Conservation (phyloP, 805 yeast species). For the Torulaspora indica region DNA sequence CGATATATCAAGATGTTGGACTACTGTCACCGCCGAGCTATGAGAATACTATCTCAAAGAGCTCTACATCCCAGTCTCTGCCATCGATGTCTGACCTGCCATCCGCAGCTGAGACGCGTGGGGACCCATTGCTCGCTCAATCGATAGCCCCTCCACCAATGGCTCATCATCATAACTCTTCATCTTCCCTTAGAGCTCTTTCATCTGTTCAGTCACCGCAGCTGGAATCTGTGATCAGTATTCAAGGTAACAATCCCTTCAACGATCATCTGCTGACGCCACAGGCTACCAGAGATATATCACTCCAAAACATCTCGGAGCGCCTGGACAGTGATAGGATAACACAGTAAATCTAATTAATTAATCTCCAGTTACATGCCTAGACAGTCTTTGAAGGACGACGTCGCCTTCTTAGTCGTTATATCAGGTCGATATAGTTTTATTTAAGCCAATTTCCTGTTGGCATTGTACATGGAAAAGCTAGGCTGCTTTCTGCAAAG, state of each 20-base stretch:
- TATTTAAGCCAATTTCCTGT: not conserved
- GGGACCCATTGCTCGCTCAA: conserved; percentile 9
- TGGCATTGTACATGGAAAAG: not conserved
- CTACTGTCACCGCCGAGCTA: conserved; percentile 87
- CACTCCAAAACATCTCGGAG: conserved; percentile 26
- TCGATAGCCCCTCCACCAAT: conserved; percentile 26
- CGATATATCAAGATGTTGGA: conserved; percentile 80
- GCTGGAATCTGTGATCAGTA: conserved; percentile 28
- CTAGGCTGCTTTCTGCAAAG: not conserved
- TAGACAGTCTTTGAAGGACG: not conserved
- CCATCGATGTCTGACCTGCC: conserved; percentile 2
- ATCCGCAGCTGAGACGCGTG: conserved; percentile 1
- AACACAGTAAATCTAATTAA: conserved; percentile 24
- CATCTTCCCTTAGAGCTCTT: conserved; percentile 13
- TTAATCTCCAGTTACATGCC: too few species aligned
- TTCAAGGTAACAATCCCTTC: conserved; percentile 32
- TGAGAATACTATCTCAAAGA: conserved; percentile 27
- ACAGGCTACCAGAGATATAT: conserved; percentile 28
- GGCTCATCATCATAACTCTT: conserved; percentile 25
- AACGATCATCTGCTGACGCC: conserved; percentile 31
- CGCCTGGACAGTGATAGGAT: conserved; percentile 33
- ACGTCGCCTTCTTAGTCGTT: not conserved
- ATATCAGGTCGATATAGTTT: not conserved
- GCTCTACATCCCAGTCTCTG: conserved; percentile 3
- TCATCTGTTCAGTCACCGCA: conserved; percentile 25